Base-by-base conservation (phyloP, 177 flowering plant genomes). In the Vitis hybrid region DNA sequence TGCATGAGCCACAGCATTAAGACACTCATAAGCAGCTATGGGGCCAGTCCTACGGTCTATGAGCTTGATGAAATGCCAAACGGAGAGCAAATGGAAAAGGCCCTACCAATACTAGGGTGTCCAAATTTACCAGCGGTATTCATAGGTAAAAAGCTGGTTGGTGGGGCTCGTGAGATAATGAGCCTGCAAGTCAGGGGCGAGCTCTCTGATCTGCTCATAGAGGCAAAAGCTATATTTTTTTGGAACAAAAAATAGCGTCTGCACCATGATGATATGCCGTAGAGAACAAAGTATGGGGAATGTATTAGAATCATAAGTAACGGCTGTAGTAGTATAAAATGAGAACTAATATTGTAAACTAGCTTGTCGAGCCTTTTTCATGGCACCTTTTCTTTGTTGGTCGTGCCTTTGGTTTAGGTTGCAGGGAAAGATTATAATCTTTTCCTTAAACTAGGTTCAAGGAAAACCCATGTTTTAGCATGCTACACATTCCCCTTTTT, bases 111-210 rank as follows among this genome's bases (percentile, higher is more conserved):
- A 40, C 45, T 77, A 8, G 85, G 86, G 10, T 68, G 77, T 45
- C 75, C 81, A 1, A 70, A 69, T 17, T 76, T 80, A 2, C 89
- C 89, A 3, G 84, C 81, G 10, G 85, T 84, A 64, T 84, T 81
- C 82, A 86, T 86, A 3, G 82, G 84, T 6, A 71, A 75, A 13
- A 52, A 81, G 58, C 61, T 79, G 9, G 64, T 86, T 14, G 89
- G 89, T 40, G 87, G 89, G 7, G 73, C 84, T 11, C 74, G 80
- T 62, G 81, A 82, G 73, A 58, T 84, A 34, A 71, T 80, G 80
- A 82, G 72, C 74, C 82, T 86, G 19, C 86, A 84, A 8, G 57
- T 86, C 51, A 68, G 59, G 62, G 78, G 80, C n/a, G 52, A 78
- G 69, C 79, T 86, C 1, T 71, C 32, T 45, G 77, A 75, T 3